Base-by-base conservation (phyloP, 371 early-diverging fungal genomes). In the Coemansia sp. region DNA sequence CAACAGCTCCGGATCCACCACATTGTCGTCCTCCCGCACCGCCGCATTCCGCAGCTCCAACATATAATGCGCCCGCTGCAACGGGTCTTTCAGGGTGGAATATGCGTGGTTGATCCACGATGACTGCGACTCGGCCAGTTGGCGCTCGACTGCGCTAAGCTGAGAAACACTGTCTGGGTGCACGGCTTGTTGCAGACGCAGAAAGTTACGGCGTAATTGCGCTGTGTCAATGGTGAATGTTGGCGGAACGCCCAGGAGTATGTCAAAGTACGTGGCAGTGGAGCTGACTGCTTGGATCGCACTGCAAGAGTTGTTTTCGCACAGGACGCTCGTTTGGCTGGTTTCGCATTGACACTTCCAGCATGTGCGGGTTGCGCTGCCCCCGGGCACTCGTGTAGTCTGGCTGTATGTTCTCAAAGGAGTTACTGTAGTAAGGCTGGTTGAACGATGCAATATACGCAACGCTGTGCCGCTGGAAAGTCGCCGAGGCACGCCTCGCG, bases 31-130 rank as follows among this genome's bases (percentile, higher is more conserved):
- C 75, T 93, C 94, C 21, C 80, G 83, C 12, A 93, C 82, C 33
- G 84, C 80, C 0, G 82, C 63, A 8, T 87, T 88, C 25, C 85
- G 59, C 55, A 91, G 80, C 23, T 84, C 79, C 20, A 94, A 84
- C 68, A 95, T 82, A 55, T 95, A 95, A 64, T 89, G 85, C 8
- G 95, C 94, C 18, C 95, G 84, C 4, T 84, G 72, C 14, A 95
- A 83, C 11, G 94, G 95, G 47, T 92, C 90, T 53, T 85, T 82
- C 21, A 95, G 79, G 11, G 90, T 88, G 21, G 91, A 81, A 66
- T 93, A 93, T 3, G 93, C 95, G 73, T 93, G 93, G 85, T 95
- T 95, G 55, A 92, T 83, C 67, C 90, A 85, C 5, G 92, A 85
- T 0, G 94, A 94, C 65, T 93, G 94, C 20, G 84, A 78, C 50